Evolutionary conservation across 148 eudicot genomes (phyloP), one percentile per base, ranked within the genome.

Genomic region (Suaeda aralocaspica): DNA sequence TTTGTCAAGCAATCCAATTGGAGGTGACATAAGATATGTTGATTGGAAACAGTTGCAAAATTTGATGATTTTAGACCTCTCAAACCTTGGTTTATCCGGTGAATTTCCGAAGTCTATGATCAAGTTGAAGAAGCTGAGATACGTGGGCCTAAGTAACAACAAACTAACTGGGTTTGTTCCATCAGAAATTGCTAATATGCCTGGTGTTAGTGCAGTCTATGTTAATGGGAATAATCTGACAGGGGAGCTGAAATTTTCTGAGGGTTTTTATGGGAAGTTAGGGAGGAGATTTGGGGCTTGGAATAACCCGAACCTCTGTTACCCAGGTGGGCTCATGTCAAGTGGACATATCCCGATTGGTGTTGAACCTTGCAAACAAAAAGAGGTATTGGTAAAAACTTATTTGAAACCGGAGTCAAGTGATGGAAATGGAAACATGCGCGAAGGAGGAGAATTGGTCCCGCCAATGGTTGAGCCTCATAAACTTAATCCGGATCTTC

Each of bases 281-380:
- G 96, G 97, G 29, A 83, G 91, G 80, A 73, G 93, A 16, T 91
- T 94, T 72, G 87, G 88, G 82, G 92, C 91, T 19, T 89, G 85
- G 96, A 75, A 75, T 22, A 94, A 94, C 72, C 79, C 91, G 18
- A 84, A 81, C 72, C 85, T 94, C 33, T 94, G 99, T 73, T 86
- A 82, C 73, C 71, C 75, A 29, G 8, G 66, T 7, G 86, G 69
- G 31, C 58, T 63, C 59, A 53, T 51, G 30, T 73, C 83, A 19
- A 48, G 66, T 29, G 80, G 72, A 5, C 63, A 76, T 46, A 74
- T 68, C 19, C 92, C 95, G 6, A 46, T 72, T 71, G 96, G 95
- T 22, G 92, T 93, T 21, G 69, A 75, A 60, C 81, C 78, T 29
- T 93, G 98, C 80, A 78, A 71, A 31, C 70, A 83, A 46, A 80